phyloP scores from a whole-genome alignment of 306 rosid genomes.

The Astragalus glycyphyllos region DNA sequence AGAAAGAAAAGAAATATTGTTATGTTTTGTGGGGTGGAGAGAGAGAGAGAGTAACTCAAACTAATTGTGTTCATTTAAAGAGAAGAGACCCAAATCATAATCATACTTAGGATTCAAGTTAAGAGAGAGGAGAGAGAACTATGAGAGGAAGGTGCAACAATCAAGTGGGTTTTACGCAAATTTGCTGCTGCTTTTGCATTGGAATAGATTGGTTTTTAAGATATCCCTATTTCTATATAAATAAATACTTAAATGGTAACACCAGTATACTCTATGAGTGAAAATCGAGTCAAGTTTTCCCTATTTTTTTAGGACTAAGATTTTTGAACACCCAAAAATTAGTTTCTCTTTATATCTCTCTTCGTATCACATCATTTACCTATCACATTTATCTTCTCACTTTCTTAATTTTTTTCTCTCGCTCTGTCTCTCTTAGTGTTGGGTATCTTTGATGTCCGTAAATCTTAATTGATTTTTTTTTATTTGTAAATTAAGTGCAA shows the following conservation, averaged over 20 bases:
- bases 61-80: conserved; percentile 63
- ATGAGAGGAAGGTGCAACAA: conserved; percentile 71
- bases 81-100: conserved; percentile 46
- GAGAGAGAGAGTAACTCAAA: conserved; percentile 48
- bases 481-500: no score
- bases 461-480: no score
- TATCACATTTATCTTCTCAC: no score
- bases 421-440: no score
- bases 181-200: conserved; percentile 71
- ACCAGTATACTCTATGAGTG: conserved; percentile 41
- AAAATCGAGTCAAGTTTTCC: conserved; percentile 37
- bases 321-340: no score
- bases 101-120: conserved; percentile 91
- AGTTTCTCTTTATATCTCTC: no score
- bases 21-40: conserved; percentile 46
- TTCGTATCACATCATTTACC: no score
- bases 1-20: conserved; percentile 46
- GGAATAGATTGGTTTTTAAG: conserved; percentile 87
- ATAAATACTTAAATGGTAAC: conserved; percentile 5
- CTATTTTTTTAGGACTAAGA: conserved; percentile 8
- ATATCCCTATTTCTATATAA: conserved; percentile 53
- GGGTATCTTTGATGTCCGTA: no score
- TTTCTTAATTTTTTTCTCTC: no score
- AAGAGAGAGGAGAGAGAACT: conserved; percentile 49
- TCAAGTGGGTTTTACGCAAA: conserved; percentile 98